Conservation (phyloP, 495 filamentous ascomycete species). For the Bacidia gigantensis region DNA sequence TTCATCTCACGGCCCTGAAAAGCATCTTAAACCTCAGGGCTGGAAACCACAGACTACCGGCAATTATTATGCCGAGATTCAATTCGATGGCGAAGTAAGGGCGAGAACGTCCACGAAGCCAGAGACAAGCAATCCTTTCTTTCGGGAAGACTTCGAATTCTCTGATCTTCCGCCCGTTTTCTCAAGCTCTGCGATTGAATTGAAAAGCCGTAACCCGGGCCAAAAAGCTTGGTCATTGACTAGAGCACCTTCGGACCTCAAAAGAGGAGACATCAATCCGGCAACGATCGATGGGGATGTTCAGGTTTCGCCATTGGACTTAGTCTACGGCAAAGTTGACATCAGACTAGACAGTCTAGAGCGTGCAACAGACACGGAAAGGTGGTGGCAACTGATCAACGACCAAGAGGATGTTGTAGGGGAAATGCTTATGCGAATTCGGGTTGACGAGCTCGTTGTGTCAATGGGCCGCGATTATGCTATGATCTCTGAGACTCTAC, state of each 20-base stretch:
- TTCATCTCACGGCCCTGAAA: slow-evolving; percentile 10
- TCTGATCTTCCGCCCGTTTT: slow-evolving; percentile 67
- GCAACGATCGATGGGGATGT: slow-evolving; percentile 35
- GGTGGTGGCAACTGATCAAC: slow-evolving; percentile 78
- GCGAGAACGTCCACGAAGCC: slow-evolving; percentile 72
- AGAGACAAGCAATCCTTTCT: slow-evolving; percentile 77
- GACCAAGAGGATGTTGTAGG: slow-evolving; percentile 61
- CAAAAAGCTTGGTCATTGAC: slow-evolving; percentile 42
- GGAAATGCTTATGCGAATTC: slow-evolving; percentile 73
- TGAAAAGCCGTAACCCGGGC: slow-evolving; percentile 51
- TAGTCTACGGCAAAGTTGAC: slow-evolving; percentile 61
- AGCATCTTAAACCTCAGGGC: slow-evolving; percentile 7
- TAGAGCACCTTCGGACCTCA: slow-evolving; percentile 32
- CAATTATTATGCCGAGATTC: slow-evolving; percentile 75
- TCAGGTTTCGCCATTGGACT: slow-evolving; percentile 40
- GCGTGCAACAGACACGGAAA: slow-evolving; percentile 64
- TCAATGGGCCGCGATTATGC: slow-evolving; percentile 77
- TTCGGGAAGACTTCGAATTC: slow-evolving; percentile 87
- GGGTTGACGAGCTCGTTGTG: slow-evolving; percentile 76
- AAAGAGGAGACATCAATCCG: slow-evolving; percentile 29
- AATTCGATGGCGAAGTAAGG: slow-evolving; percentile 78
- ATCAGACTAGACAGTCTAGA: slow-evolving; percentile 75
- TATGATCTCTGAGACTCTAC: slow-evolving; percentile 69
- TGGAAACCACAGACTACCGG: slow-evolving; percentile 10
- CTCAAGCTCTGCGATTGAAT: slow-evolving; percentile 63